phyloP scores from a whole-genome alignment of 139 green algal genomes.

The Choricystis sp. region DNA sequence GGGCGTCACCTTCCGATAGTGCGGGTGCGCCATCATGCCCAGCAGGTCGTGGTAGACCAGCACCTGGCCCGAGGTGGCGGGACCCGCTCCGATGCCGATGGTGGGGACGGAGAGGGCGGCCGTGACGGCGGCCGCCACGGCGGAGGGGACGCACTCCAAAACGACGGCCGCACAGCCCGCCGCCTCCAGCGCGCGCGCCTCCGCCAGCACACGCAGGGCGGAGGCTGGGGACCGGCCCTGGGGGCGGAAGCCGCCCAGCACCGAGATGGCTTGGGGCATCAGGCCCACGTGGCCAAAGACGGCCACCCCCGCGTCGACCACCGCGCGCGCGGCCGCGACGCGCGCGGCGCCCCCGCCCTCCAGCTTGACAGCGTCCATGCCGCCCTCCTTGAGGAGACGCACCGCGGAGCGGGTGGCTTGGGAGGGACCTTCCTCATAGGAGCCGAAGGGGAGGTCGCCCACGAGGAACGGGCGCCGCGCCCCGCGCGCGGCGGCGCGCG shows the following conservation, averaged over 20 bases:
- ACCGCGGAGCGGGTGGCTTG: slow-evolving; percentile 59
- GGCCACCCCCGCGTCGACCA: slow-evolving; percentile 82
- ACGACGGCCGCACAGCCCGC: slow-evolving; percentile 91
- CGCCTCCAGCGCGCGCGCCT: slow-evolving; percentile 45
- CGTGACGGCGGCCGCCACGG: slow-evolving; percentile 79
- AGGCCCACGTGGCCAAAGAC: slow-evolving; percentile 98
- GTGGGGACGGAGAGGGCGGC: slow-evolving; percentile 70
- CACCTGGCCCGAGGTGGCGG: slow-evolving; percentile 54
- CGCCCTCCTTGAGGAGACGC: slow-evolving; percentile 88
- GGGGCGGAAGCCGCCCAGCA: slow-evolving; percentile 80
- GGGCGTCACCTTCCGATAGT: slow-evolving; percentile 92
- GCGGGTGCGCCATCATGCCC: slow-evolving; percentile 94
- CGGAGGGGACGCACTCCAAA: slow-evolving; percentile 84
- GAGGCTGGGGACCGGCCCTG: slow-evolving; percentile 43
- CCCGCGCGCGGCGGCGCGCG: slow-evolving; percentile 64
- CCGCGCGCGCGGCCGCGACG: slow-evolving; percentile 46
- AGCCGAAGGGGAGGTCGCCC: slow-evolving; percentile 82
- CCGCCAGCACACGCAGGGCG: slow-evolving; percentile 5
- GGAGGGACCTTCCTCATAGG: slow-evolving; percentile 54
- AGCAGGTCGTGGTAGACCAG: slow-evolving; percentile 98
- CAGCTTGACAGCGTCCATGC: slow-evolving; percentile 94
- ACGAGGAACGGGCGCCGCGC: slow-evolving; percentile 37
- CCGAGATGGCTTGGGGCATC: slow-evolving; percentile 51
- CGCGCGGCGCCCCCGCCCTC: slow-evolving; percentile 56
- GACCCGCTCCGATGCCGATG: slow-evolving; percentile 93